These are phyloP conservation scores for Penicillium longicatenatum DNA, from an alignment of 495 filamentous ascomycete genomes.

Conservation along the genomic window DNA sequence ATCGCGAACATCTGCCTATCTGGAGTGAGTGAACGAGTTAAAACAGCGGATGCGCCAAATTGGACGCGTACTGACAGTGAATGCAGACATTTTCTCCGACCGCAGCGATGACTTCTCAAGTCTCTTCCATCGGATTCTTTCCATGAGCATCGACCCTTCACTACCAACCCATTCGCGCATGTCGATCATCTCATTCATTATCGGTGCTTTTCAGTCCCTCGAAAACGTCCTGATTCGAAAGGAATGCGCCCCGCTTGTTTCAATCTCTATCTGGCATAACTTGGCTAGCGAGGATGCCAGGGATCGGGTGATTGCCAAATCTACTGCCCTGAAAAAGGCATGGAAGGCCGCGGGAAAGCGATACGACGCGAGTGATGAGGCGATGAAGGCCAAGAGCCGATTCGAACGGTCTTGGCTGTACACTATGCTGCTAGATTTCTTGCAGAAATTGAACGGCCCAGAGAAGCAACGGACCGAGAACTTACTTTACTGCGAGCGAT, in stretches of 20 bases:
- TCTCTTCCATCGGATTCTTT: conserved; percentile 87
- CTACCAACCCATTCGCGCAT: conserved; percentile 70
- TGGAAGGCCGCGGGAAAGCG: conserved; percentile 88
- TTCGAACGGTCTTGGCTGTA: conserved; percentile 97
- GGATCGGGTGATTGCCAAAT: conserved; percentile 67
- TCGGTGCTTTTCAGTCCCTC: conserved; percentile 89
- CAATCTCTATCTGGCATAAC: conserved; percentile 94
- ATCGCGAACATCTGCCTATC: conserved; percentile 79
- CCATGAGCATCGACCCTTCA: conserved; percentile 82
- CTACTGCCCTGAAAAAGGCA: conserved; percentile 73
- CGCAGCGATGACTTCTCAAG: conserved; percentile 81
- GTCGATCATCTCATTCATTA: conserved; percentile 82
- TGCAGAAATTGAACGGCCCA: conserved; percentile 67
- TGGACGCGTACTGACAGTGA: conserved; percentile 17
- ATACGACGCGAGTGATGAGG: conserved; percentile 85
- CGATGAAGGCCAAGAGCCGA: conserved; percentile 71
- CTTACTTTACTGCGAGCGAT: conserved; percentile 84
- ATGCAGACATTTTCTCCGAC: conserved; percentile 70
- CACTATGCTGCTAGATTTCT: conserved; percentile 80
- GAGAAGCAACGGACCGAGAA: conserved; percentile 57
- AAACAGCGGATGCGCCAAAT: not conserved
- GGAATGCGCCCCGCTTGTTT: conserved; percentile 93
- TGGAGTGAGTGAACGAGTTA: conserved; percentile 64
- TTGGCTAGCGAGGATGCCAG: conserved; percentile 71
- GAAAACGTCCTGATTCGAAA: conserved; percentile 88